A percentile compares a stretch with the other conserved stretches of the same genome.
Evolutionary conservation across 345 rosid genomes (phyloP).

Genomic region (Gossypium longicalyx): DNA sequence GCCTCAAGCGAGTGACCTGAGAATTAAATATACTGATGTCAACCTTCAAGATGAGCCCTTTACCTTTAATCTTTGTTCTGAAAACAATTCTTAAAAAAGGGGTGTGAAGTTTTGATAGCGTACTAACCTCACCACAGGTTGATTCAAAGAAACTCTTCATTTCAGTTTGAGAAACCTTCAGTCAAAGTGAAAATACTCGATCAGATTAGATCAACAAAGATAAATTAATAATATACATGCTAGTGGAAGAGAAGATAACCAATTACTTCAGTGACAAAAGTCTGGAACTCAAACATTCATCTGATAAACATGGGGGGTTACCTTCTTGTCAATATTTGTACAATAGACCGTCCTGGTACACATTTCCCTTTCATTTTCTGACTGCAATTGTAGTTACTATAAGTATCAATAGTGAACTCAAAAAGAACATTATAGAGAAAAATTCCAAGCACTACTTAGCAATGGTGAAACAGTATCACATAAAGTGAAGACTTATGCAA

Average conservation of each 20-base stretch:
- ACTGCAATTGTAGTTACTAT: constrained; percentile 43
- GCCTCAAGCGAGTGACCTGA: constrained; percentile 81
- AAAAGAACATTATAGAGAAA: constrained; percentile 1
- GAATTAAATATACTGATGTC: constrained; percentile 5
- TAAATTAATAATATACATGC: background rate
- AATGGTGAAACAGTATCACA: constrained; percentile 7
- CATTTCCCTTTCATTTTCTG: constrained; percentile 94
- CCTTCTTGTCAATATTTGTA: constrained; percentile 90
- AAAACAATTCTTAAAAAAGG: background rate
- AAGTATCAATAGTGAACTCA: background rate
- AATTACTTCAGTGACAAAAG: background rate
- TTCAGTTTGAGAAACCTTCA: constrained; percentile 76
- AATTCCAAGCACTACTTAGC: background rate
- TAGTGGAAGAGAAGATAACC: background rate
- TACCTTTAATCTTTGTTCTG: background rate
- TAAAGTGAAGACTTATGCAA: constrained; percentile 13
- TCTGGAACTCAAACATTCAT: background rate
- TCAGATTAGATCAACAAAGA: background rate
- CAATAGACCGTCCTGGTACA: constrained; percentile 89
- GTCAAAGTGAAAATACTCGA: background rate
- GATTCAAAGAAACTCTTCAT: constrained; percentile 74
- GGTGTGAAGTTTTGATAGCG: background rate
- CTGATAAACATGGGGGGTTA: constrained; percentile 12
- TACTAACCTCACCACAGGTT: constrained; percentile 80
- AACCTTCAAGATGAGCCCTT: background rate